Percentiles rank a stretch among this genome's conserved stretches.
These are phyloP conservation scores for Viola odorata DNA, from an alignment of 345 rosid genomes.

Conservation along the genomic window DNA sequence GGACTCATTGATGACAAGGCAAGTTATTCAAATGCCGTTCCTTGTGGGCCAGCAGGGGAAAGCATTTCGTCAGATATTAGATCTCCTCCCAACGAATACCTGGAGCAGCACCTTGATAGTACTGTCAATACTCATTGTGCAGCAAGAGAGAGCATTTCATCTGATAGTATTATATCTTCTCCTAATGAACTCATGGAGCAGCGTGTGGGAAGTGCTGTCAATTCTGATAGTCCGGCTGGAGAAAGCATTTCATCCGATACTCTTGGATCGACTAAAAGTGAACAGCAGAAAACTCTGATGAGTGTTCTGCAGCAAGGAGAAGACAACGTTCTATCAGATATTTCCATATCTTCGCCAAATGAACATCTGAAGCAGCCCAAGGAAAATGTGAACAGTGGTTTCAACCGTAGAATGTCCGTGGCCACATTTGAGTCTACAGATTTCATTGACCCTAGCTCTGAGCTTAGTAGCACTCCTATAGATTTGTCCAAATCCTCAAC, in stretches of 20 bases:
- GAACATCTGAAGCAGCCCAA: conserved; percentile 23
- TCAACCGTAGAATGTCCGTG: conserved; percentile 14
- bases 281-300: too few species aligned
- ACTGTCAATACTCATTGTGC: too few species aligned
- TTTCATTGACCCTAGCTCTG: conserved; percentile 38
- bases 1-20: conserved; percentile 5
- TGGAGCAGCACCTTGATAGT: too few species aligned
- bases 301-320: too few species aligned
- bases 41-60: conserved; percentile 15
- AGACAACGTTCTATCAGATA: neutral
- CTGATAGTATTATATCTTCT: too few species aligned
- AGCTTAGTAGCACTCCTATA: conserved; percentile 29
- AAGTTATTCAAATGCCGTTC: conserved; percentile 10
- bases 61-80: neutral
- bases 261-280: too few species aligned
- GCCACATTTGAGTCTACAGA: conserved; percentile 34
- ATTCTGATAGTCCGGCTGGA: too few species aligned
- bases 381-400: conserved; percentile 8
- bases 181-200: too few species aligned
- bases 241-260: too few species aligned
- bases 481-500: conserved; percentile 36
- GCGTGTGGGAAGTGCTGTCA: too few species aligned
- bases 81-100: too few species aligned
- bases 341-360: conserved; percentile 13
- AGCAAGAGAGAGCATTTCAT: too few species aligned